phyloP scores from a whole-genome alignment of 2,329 filamentous ascomycete species.

The Colletotrichum acutatum region DNA sequence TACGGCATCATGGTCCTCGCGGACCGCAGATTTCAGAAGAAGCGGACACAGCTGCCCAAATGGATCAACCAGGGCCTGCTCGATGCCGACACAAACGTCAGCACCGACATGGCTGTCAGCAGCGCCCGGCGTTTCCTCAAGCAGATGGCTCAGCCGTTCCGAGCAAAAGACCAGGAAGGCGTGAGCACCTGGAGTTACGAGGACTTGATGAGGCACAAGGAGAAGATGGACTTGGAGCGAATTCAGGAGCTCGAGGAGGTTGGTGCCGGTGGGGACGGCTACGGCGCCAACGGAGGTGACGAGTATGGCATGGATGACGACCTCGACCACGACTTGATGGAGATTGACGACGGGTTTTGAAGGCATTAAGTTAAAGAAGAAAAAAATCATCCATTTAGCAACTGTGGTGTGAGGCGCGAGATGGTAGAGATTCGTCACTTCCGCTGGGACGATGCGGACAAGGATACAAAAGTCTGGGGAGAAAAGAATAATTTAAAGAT shows the following conservation, averaged over 20 bases:
- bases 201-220: constrained; percentile 82
- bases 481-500: no score
- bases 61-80: constrained; percentile 94
- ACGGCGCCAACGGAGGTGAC: constrained; percentile 44
- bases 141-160: constrained; percentile 92
- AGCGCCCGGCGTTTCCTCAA: constrained; percentile 89
- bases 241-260: constrained; percentile 70
- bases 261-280: constrained; percentile 42
- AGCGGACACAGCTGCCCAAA: constrained; percentile 88
- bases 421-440: no score
- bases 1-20: constrained; percentile 99
- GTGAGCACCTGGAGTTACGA: constrained; percentile 90
- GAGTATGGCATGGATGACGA: constrained; percentile 64
- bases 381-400: not conserved
- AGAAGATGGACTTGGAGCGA: constrained; percentile 76
- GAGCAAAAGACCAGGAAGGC: constrained; percentile 84
- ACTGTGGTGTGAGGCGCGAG: no score
- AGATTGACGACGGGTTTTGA: constrained; percentile 49
- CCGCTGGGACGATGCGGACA: no score
- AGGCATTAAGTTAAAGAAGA: no score
- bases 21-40: constrained; percentile 92
- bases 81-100: constrained; percentile 88
- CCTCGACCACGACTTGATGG: constrained; percentile 67
- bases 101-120: constrained; percentile 94
- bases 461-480: no score